Conservation (phyloP, 768 basidiomycete species). For the Psilocybe cyanescens region DNA sequence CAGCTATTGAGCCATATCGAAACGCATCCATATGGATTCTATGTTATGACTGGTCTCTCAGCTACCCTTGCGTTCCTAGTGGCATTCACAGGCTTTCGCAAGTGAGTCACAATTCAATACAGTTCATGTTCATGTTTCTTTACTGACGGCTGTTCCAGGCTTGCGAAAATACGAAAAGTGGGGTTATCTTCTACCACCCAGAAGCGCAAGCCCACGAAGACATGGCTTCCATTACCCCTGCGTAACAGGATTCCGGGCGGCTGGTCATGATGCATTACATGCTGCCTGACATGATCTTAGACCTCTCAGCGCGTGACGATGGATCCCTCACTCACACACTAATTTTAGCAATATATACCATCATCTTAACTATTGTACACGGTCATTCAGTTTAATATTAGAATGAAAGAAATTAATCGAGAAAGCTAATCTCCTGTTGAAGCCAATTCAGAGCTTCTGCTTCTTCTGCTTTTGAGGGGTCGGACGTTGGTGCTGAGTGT, state of each 20-base stretch:
- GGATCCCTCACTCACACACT: conserved; percentile 11
- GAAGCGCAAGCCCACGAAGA: conserved; percentile 27
- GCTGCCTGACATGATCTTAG: not conserved
- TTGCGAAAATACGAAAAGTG: conserved; percentile 50
- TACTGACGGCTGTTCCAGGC: conserved; percentile 27
- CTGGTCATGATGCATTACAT: conserved; percentile 35
- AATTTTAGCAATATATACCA: conserved; percentile 12
- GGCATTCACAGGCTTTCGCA: conserved; percentile 69
- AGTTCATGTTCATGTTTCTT: conserved; percentile 4
- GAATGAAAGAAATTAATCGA: not conserved
- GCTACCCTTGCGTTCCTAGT: conserved; percentile 62
- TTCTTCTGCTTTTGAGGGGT: not conserved
- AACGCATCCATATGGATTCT: conserved; percentile 73
- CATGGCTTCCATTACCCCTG: conserved; percentile 54
- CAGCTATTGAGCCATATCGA: conserved; percentile 82
- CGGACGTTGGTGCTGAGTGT: not conserved
- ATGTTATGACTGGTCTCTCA: conserved; percentile 61
- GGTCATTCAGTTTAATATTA: conserved; percentile 11
- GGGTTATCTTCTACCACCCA: conserved; percentile 41
- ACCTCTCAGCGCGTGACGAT: not conserved
- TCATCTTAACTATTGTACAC: conserved; percentile 6
- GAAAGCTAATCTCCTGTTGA: conserved; percentile 3
- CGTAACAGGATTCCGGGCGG: conserved; percentile 43
- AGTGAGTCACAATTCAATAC: conserved; percentile 35
- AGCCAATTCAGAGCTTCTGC: not conserved